Percentiles rank a stretch among this genome's conserved stretches.
Evolutionary conservation across 768 basidiomycete species (phyloP).

Genomic region (Kondoa subrosea): DNA sequence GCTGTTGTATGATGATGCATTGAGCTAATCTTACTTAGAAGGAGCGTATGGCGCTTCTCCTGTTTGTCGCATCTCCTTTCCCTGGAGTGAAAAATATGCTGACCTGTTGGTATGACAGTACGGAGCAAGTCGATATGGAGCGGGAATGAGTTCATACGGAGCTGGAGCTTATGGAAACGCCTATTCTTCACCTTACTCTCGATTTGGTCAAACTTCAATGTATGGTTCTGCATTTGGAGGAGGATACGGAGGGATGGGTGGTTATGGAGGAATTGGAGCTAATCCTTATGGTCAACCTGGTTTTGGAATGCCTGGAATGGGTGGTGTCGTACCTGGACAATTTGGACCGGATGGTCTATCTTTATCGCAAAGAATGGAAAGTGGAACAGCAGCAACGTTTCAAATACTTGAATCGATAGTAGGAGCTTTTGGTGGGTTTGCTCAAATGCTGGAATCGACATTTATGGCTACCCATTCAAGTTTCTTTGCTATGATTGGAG

Average conservation of each 20-base stretch:
- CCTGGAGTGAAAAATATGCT: no score
- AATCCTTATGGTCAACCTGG: conserved; percentile 18
- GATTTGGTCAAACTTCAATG: conserved; percentile 36
- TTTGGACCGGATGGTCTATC: conserved; percentile 23
- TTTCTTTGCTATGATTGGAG: conserved; percentile 59
- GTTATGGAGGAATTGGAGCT: conserved; percentile 9
- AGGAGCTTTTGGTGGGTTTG: conserved; percentile 80
- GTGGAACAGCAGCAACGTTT: conserved; percentile 81
- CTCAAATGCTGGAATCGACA: conserved; percentile 92
- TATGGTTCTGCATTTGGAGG: conserved; percentile 11
- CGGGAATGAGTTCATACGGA: conserved; percentile 9
- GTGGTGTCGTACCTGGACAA: conserved; percentile 12
- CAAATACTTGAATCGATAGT: conserved; percentile 85
- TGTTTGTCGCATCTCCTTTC: neutral
- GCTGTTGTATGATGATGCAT: neutral
- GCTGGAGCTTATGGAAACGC: conserved; percentile 20
- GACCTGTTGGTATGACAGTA: neutral
- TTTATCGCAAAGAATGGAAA: conserved; percentile 72
- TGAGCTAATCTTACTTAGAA: neutral
- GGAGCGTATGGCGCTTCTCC: neutral
- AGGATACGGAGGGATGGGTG: conserved; percentile 10
- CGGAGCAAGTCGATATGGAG: conserved; percentile 9
- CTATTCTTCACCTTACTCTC: conserved; percentile 36
- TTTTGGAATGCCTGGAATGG: conserved; percentile 15
- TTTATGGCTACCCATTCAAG: conserved; percentile 54